Evolutionary conservation across 352 stramenopile genomes (phyloP), one percentile per base, ranked within the genome.

Genomic region (Achlya hypogyna): DNA sequence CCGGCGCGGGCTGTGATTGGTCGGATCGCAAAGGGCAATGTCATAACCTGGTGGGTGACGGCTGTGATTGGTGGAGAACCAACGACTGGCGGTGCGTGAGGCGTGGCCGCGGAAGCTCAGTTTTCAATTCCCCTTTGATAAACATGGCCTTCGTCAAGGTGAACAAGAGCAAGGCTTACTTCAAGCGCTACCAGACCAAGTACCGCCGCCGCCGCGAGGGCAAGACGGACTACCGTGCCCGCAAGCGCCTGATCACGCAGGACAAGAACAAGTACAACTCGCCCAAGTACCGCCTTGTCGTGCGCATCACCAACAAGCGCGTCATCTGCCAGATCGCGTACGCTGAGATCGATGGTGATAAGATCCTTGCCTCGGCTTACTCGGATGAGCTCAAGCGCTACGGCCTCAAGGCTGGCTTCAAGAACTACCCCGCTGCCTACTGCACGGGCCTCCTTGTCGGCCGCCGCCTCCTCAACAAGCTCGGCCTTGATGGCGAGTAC

Each of bases 231-330:
- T 99, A 99, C 91, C 96, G 96, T 76, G 95, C 97, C 60, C 96
- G 97, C 74, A 99, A 99, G 86, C 89, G 96, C 74, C 79, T 99
- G 1, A 98, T 98, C 72, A 96, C 89, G 66, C 95, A 99, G 78
- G 96, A 98, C 78, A 99, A 99, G 95, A 99, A 99, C 95, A 99
- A 99, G 89, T 99, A 99, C 95, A 98, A 99, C 84, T 97, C 91
- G 70, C 96, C 96, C 65, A 99, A 99, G 88, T 98, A 98, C 81
- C 86, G 94, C 63, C 86, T 98, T 31, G 92, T 98, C 9, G 93
- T 98, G 62, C 90, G 93, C 72, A 95, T 98, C 77, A 98, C 95
- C 65, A 98, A 98, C 88, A 93, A 83, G 66, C 79, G 98, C 74
- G 91, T 99, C 16, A 98, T 99, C 80, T 98, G 93, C 82, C 96